phyloP scores from a whole-genome alignment of 169 alveolate genomes.

The Plasmodium yoelii region DNA sequence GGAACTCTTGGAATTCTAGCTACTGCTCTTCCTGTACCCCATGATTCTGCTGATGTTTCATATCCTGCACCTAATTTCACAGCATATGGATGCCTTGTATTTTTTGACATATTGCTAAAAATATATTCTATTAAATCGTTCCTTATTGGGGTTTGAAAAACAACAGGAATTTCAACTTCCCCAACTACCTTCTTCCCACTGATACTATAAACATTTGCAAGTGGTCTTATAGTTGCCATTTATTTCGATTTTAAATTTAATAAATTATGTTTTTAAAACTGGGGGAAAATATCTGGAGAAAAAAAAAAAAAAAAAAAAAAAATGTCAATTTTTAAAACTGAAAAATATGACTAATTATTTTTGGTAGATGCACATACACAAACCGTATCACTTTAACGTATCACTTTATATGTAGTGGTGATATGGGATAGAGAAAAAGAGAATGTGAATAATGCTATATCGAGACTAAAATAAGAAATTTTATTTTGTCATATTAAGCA shows the following conservation, averaged over 20 bases:
- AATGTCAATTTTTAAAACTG: neutral
- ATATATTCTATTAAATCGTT: conserved; percentile 97
- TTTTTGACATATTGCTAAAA: conserved; percentile 95
- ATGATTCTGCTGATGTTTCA: conserved; percentile 98
- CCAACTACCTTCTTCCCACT: conserved; percentile 79
- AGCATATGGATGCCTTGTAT: conserved; percentile 97
- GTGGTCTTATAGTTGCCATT: conserved; percentile 83
- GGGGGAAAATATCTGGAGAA: neutral
- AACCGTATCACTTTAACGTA: too few species aligned
- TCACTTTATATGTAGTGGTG: too few species aligned
- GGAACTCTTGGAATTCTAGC: conserved; percentile 99
- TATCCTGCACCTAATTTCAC: conserved; percentile 91
- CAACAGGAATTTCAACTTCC: conserved; percentile 92
- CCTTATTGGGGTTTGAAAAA: conserved; percentile 97
- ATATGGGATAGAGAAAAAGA: too few species aligned
- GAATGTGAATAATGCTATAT: too few species aligned
- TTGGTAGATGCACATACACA: too few species aligned
- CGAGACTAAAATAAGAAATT: too few species aligned
- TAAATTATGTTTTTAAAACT: neutral
- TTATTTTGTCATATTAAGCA: too few species aligned
- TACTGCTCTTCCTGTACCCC: conserved; percentile 99
- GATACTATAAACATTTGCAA: conserved; percentile 80
- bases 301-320: conserved; percentile 36
- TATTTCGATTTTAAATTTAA: neutral
- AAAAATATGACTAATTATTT: neutral